Percentiles rank a stretch among this genome's conserved stretches.
Conservation (phyloP, 2,329 filamentous ascomycete genomes). For the Aspergillus texensis region DNA sequence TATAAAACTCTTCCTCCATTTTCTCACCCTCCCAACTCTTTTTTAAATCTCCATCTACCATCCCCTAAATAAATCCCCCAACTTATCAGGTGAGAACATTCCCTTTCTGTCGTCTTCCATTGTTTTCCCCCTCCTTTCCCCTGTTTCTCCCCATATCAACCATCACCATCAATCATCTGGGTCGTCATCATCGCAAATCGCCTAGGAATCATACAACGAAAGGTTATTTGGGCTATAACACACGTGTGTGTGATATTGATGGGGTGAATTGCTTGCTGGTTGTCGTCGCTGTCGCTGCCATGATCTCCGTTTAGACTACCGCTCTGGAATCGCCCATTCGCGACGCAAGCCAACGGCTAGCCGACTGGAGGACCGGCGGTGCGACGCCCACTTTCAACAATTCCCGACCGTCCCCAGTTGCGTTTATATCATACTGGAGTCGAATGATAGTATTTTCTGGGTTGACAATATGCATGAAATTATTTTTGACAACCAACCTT, state of each 20-base stretch:
- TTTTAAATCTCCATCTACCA: background rate
- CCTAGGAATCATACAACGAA: background rate
- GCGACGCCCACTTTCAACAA: conserved; percentile 15
- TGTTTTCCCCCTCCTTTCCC: conserved; percentile 13
- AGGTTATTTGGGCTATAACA: background rate
- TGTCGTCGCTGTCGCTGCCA: background rate
- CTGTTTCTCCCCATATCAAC: conserved; percentile 1
- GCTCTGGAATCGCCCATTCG: conserved; percentile 16
- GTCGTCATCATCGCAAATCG: conserved; percentile 7
- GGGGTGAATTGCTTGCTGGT: conserved; percentile 16
- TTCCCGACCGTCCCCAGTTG: conserved; percentile 12
- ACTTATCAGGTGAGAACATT: conserved; percentile 29
- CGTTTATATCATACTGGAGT: background rate
- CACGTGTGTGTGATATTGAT: background rate
- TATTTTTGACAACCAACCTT: background rate
- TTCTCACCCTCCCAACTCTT: conserved; percentile 11
- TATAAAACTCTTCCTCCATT: conserved; percentile 13
- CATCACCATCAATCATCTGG: conserved; percentile 7
- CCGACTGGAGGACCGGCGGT: conserved; percentile 18
- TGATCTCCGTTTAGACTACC: conserved; percentile 17
- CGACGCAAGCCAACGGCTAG: conserved; percentile 19
- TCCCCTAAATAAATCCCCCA: conserved; percentile 2
- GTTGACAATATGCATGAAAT: background rate
- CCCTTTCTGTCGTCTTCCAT: conserved; percentile 19
- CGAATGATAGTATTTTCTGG: background rate